A percentile compares a stretch with the other conserved stretches of the same genome.
Conservation (phyloP, 1,139 yeast species). For the Suhomyces bokatorum region DNA sequence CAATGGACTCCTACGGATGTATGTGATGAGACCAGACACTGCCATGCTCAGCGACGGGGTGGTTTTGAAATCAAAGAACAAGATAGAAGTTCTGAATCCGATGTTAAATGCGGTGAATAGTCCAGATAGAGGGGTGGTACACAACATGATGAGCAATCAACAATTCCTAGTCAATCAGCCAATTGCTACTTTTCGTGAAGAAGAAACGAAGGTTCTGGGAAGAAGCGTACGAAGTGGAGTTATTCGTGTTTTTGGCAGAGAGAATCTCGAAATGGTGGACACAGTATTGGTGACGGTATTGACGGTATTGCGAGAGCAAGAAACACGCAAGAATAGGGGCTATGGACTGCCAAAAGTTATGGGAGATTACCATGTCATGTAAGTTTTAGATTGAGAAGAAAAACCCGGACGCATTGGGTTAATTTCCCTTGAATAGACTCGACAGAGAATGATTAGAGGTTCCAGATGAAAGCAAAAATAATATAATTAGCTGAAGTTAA, state of each 20-base stretch:
- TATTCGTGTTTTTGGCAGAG: conserved; percentile 31
- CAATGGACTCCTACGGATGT: conserved; percentile 31
- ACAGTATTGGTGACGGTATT: conserved; percentile 32
- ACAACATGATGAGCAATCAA: conserved; percentile 14
- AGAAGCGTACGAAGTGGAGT: conserved; percentile 30
- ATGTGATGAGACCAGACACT: conserved; percentile 25
- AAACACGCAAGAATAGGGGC: conserved; percentile 39
- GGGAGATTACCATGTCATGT: neutral
- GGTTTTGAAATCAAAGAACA: conserved; percentile 8
- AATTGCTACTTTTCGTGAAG: conserved; percentile 33
- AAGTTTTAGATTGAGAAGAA: too few relatives aligned
- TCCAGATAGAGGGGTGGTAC: conserved; percentile 15
- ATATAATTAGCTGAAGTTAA: too few relatives aligned
- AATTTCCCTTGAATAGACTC: too few relatives aligned
- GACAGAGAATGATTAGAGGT: too few relatives aligned
- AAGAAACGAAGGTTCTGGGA: conserved; percentile 27
- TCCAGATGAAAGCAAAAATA: too few relatives aligned
- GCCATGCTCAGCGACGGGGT: conserved; percentile 29
- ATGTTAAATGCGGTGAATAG: conserved; percentile 14
- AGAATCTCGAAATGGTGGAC: conserved; percentile 22
- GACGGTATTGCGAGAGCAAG: conserved; percentile 41
- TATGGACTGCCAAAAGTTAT: conserved; percentile 25
- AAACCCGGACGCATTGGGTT: too few relatives aligned
- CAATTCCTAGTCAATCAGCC: conserved; percentile 30
- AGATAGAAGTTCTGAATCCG: conserved; percentile 8